phyloP scores from a whole-genome alignment of 805 yeast genomes.

The Candida gorgasii region DNA sequence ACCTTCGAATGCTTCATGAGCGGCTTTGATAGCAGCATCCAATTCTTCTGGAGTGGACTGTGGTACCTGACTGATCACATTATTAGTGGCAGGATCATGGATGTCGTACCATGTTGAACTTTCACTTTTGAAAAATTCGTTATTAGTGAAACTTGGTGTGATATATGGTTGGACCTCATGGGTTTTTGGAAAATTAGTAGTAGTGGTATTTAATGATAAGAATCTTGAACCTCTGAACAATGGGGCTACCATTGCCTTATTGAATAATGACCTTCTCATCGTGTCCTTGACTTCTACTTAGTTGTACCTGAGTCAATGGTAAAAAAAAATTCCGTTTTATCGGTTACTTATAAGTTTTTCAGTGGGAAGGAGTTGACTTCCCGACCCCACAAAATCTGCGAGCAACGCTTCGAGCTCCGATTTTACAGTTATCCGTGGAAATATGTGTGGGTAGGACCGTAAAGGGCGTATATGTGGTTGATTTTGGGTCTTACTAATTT shows the following conservation, averaged over 20 bases:
- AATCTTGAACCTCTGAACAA: constrained; percentile 1
- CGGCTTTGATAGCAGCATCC: constrained; percentile 63
- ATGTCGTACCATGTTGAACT: constrained; percentile 64
- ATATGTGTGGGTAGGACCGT: too few relatives aligned
- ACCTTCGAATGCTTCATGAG: constrained; percentile 57
- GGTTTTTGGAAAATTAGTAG: constrained; percentile 39
- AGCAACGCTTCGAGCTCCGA: background rate
- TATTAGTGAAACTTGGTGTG: constrained; percentile 54
- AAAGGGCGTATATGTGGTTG: too few relatives aligned
- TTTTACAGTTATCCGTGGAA: constrained; percentile 1
- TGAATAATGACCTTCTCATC: constrained; percentile 3
- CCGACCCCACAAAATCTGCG: constrained; percentile 7
- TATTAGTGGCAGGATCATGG: constrained; percentile 74
- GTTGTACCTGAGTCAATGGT: background rate
- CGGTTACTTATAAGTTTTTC: background rate
- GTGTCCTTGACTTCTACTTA: background rate
- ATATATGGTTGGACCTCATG: constrained; percentile 48
- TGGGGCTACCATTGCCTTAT: background rate
- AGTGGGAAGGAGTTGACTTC: constrained; percentile 5
- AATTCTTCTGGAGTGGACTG: constrained; percentile 69
- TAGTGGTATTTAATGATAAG: constrained; percentile 14
- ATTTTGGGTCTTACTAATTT: too few relatives aligned
- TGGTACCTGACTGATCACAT: constrained; percentile 66
- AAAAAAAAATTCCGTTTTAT: background rate
- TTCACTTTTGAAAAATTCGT: constrained; percentile 50